These are phyloP conservation scores for Geoglossum cookeanum DNA, from an alignment of 2,329 filamentous ascomycete species.

Conservation along the genomic window DNA sequence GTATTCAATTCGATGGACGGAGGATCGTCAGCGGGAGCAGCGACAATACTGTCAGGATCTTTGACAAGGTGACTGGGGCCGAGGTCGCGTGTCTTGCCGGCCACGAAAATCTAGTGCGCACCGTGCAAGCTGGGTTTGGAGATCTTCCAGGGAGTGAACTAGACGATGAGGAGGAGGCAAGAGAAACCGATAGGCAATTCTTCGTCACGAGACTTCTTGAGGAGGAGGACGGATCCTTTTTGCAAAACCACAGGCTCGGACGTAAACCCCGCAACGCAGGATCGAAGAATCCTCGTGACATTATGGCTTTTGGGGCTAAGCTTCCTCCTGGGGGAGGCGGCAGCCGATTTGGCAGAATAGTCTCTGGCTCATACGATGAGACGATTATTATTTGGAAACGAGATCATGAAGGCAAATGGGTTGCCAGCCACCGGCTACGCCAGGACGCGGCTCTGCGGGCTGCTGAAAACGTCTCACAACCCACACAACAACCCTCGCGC, in stretches of 20 bases:
- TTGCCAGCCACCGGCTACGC: conserved; percentile 51
- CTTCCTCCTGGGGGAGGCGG: conserved; percentile 82
- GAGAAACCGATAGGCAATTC: conserved; percentile 53
- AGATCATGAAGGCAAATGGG: conserved; percentile 71
- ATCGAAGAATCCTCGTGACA: conserved; percentile 53
- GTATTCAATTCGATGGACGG: conserved; percentile 86
- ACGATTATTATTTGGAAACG: conserved; percentile 89
- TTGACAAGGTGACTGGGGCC: conserved; percentile 66
- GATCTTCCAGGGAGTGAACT: conserved; percentile 65
- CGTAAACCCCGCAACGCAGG: conserved; percentile 43
- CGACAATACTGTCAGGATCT: conserved; percentile 90
- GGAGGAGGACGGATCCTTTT: conserved; percentile 8
- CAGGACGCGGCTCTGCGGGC: conserved; percentile 46
- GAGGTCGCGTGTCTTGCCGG: conserved; percentile 77
- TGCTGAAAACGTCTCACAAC: conserved; percentile 23
- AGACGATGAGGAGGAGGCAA: conserved; percentile 55
- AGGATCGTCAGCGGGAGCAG: conserved; percentile 92
- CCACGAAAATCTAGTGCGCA: conserved; percentile 72
- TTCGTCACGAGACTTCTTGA: conserved; percentile 36
- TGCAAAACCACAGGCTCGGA: conserved; percentile 15
- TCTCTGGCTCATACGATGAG: conserved; percentile 92
- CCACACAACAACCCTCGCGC: conserved; percentile 6
- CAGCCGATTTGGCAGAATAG: conserved; percentile 78
- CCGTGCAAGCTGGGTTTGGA: conserved; percentile 85
- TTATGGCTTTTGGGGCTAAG: conserved; percentile 65